Percentiles rank a stretch among this genome's conserved stretches.
Conservation (phyloP, 352 stramenopile species). For the Phytophthora uliginosa region DNA sequence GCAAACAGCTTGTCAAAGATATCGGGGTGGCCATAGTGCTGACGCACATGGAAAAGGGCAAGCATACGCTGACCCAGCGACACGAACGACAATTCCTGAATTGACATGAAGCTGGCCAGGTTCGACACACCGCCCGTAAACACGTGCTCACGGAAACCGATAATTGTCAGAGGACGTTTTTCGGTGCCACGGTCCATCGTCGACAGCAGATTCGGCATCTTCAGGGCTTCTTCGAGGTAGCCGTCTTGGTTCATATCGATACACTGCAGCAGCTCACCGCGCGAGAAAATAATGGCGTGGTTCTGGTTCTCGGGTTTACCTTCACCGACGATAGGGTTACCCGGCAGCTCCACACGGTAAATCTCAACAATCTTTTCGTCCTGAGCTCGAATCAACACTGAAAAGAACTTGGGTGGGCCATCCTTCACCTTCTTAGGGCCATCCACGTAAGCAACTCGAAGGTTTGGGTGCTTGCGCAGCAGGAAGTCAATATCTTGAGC, state of each 20-base stretch:
- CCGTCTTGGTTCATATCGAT: constrained; percentile 93
- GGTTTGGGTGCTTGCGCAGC: constrained; percentile 74
- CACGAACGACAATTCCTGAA: constrained; percentile 88
- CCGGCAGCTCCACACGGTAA: constrained; percentile 81
- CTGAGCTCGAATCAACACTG: constrained; percentile 75
- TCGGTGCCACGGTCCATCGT: constrained; percentile 79
- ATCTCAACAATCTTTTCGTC: constrained; percentile 83
- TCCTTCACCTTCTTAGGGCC: constrained; percentile 90
- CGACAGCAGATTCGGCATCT: constrained; percentile 86
- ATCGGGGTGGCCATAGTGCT: constrained; percentile 91
- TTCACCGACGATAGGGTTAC: constrained; percentile 85
- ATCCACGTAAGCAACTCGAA: constrained; percentile 85
- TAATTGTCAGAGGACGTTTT: constrained; percentile 84
- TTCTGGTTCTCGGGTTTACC: constrained; percentile 92
- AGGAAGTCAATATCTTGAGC: constrained; percentile 83
- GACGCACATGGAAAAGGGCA: constrained; percentile 76
- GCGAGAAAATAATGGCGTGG: constrained; percentile 86
- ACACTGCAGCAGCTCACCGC: constrained; percentile 85
- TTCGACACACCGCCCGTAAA: constrained; percentile 89
- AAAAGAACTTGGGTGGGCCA: constrained; percentile 84
- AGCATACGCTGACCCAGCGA: constrained; percentile 88
- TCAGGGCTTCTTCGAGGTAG: constrained; percentile 82
- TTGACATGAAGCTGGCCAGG: constrained; percentile 89
- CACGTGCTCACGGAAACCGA: constrained; percentile 89
- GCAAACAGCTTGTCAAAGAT: constrained; percentile 92